Base-by-base conservation (phyloP, 139 green algal species). In the Zygnema cylindricum region DNA sequence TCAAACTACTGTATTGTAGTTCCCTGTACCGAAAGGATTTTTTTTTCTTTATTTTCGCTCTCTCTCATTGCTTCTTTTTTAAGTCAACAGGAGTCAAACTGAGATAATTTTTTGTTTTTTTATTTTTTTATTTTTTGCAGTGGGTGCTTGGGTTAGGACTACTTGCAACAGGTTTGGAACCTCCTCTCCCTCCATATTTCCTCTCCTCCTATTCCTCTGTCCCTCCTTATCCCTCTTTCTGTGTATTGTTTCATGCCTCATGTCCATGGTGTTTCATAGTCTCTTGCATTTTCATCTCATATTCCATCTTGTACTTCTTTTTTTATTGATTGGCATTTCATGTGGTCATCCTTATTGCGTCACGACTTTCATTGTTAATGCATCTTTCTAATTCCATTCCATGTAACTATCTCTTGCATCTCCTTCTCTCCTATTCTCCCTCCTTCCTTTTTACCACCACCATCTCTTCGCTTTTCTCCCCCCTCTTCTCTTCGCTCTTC, bases 91-190 rank as follows among this genome's bases (percentile, higher is more conserved):
- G 57, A 30, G 57, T 25, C 57, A 73, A 73, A 30, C 25, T 30
- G 57, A 25, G 25, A 30, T 35, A 25, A 73, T 25, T 25, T 30
- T 30, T 25, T 25, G 57, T 30, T 25, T 73, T 73, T 73, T 73
- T 73, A 30, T 25, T 25, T 73, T 21, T 38, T 41, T 41, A 33
- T 22, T 2, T 21, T 22, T n/a, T 43, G 78, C 78, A 85, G 78
- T 85, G 78, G 78, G 42, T 85, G 78, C 39, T 85, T 35, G 78
- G 78, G 23, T 11, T 77, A 16, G 78, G 78, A 3, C 78, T 85
- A 35, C 49, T 79, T 43, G 21, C 71, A 54, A 79, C 71, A 79
- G 71, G 71, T 73, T 35, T 73, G 57, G 57, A 73, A 30, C 57
- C 57, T 30, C 30, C 30, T 35, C 30, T 73, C 57, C 57, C 25